phyloP scores from a whole-genome alignment of 768 basidiomycete genomes.

The Leccinum disarticulatum region DNA sequence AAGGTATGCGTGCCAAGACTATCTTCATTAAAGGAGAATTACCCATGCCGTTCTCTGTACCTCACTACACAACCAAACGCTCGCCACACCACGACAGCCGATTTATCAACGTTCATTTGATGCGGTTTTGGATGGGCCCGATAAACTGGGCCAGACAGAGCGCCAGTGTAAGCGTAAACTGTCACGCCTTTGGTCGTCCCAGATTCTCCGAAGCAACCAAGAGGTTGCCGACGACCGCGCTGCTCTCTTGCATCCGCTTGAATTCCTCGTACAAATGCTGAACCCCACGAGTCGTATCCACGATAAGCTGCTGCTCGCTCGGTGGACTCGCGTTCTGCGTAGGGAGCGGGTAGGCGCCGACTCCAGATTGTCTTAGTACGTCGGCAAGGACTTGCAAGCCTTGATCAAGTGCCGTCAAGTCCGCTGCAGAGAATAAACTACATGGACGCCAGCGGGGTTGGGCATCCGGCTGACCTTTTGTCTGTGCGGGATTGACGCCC shows the following conservation, averaged over 20 bases:
- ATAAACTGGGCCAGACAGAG: not conserved
- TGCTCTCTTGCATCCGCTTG: constrained; percentile 39
- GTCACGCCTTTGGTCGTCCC: constrained; percentile 17
- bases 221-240: constrained; percentile 38
- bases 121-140: not conserved
- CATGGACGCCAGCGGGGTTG: not conserved
- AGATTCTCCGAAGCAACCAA: constrained; percentile 72
- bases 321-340: constrained; percentile 31
- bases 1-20: too few species aligned
- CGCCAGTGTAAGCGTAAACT: not conserved
- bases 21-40: too few species aligned
- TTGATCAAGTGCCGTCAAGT: constrained; percentile 53
- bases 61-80: not conserved
- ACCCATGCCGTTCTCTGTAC: not conserved
- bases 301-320: constrained; percentile 48
- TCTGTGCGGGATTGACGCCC: constrained; percentile 50
- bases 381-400: constrained; percentile 47
- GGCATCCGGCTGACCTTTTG: constrained; percentile 43
- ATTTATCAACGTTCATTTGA: not conserved
- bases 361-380: constrained; percentile 54
- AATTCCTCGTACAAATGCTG: constrained; percentile 50
- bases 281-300: constrained; percentile 42
- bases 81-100: not conserved
- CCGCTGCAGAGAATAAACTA: constrained; percentile 32
- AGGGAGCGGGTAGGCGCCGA: constrained; percentile 62